A percentile compares a stretch with the other conserved stretches of the same genome.
phyloP scores from a whole-genome alignment of 495 filamentous ascomycete species.

The Penicillium angulare region DNA sequence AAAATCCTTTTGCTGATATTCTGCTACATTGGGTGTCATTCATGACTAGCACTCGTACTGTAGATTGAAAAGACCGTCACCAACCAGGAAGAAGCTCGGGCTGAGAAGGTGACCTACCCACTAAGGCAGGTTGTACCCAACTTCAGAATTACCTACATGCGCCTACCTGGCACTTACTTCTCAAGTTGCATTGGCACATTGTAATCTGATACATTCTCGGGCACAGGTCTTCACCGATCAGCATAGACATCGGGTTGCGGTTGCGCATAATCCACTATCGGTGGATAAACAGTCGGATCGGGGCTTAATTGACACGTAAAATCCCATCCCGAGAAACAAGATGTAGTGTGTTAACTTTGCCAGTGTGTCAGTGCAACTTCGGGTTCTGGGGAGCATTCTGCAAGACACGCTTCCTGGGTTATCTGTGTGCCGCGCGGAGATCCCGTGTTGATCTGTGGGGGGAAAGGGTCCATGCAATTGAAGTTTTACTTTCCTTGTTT shows the following conservation, averaged over 20 bases:
- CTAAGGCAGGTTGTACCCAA: constrained; percentile 17
- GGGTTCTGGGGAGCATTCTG: too few relatives aligned
- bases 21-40: neutral
- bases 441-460: neutral
- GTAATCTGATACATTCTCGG: neutral
- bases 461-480: neutral
- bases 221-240: constrained; percentile 26
- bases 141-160: too few relatives aligned
- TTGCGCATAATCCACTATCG: constrained; percentile 25
- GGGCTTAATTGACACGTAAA: constrained; percentile 1
- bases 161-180: too few relatives aligned
- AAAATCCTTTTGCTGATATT: neutral
- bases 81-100: constrained; percentile 10
- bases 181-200: neutral
- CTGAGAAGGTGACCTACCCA: constrained; percentile 19
- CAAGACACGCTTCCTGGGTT: too few relatives aligned
- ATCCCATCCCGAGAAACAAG: neutral
- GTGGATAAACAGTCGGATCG: constrained; percentile 14
- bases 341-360: too few relatives aligned
- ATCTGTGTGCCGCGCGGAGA: too few relatives aligned
- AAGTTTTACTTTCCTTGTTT: neutral
- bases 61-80: constrained; percentile 23
- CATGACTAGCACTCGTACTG: neutral
- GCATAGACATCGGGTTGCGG: constrained; percentile 24
- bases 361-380: too few relatives aligned